Percentiles rank a stretch among this genome's conserved stretches.
Conservation (phyloP, 345 rosid genomes). For the Melaleuca quinquenervia region DNA sequence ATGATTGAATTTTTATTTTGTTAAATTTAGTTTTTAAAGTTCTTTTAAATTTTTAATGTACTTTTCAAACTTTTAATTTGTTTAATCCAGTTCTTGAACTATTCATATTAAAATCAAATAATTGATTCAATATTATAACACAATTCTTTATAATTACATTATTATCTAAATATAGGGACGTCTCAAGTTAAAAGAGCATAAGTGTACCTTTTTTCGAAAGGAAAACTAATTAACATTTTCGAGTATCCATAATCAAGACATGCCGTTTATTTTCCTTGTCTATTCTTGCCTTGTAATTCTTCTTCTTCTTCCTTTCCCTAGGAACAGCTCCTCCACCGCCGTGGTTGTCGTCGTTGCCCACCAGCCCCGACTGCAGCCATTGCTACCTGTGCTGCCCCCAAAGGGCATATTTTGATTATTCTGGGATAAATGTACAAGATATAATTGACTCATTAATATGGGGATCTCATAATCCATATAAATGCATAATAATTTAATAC, state of each 20-base stretch:
- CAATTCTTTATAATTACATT: neutral
- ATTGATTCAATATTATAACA: accelerated
- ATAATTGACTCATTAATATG: neutral
- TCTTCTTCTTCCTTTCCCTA: neutral
- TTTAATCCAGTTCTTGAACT: accelerated
- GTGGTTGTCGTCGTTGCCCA: neutral
- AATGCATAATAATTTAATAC: neutral
- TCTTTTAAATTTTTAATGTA: neutral
- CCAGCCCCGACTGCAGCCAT: neutral
- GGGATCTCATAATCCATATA: neutral
- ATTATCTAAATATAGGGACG: neutral
- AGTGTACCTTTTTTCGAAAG: neutral
- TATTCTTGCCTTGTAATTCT: neutral
- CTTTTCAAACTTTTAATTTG: accelerated
- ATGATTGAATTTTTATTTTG: accelerated
- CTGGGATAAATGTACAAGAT: neutral
- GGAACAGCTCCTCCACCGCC: neutral
- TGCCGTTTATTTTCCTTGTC: neutral
- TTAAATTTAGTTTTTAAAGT: neutral
- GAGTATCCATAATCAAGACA: neutral
- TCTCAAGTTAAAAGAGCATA: neutral
- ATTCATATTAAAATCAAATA: neutral
- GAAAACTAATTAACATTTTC: neutral
- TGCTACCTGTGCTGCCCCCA: neutral
- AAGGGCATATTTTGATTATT: neutral